These are phyloP conservation scores for Solanum tarijense DNA, from an alignment of 257 asterid genomes.

Conservation along the genomic window DNA sequence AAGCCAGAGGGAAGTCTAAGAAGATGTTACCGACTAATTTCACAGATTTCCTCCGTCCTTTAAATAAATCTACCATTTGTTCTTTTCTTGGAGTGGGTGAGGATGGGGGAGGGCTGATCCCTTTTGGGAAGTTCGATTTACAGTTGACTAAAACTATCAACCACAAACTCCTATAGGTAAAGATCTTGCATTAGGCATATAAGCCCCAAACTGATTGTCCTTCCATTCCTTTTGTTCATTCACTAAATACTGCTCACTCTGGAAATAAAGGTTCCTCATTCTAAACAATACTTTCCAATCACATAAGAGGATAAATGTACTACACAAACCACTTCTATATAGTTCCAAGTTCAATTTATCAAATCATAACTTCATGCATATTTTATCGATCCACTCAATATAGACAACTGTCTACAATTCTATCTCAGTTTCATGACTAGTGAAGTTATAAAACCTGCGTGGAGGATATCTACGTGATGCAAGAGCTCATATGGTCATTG, in stretches of 20 bases:
- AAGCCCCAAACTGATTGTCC: neutral
- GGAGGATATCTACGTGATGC: neutral
- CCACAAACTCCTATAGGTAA: neutral
- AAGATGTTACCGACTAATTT: neutral
- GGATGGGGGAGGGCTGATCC: neutral
- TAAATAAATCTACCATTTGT: neutral
- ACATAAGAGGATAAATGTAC: neutral
- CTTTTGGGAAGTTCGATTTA: neutral
- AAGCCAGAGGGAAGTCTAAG: neutral
- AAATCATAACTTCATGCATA: neutral
- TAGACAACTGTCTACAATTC: neutral
- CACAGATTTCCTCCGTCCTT: neutral
- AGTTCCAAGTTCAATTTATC: neutral
- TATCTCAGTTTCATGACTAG: neutral
- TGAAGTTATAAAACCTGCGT: neutral
- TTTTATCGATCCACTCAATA: neutral
- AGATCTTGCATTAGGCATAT: neutral
- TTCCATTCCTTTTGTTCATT: neutral
- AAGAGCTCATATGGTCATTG: neutral
- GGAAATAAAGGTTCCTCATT: neutral
- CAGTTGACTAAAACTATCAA: neutral
- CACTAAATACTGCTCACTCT: neutral
- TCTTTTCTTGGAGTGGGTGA: neutral
- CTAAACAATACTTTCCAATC: neutral
- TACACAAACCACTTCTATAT: neutral